These are phyloP conservation scores for Penicillium italicum DNA, from an alignment of 2,329 filamentous ascomycete species.

Conservation along the genomic window DNA sequence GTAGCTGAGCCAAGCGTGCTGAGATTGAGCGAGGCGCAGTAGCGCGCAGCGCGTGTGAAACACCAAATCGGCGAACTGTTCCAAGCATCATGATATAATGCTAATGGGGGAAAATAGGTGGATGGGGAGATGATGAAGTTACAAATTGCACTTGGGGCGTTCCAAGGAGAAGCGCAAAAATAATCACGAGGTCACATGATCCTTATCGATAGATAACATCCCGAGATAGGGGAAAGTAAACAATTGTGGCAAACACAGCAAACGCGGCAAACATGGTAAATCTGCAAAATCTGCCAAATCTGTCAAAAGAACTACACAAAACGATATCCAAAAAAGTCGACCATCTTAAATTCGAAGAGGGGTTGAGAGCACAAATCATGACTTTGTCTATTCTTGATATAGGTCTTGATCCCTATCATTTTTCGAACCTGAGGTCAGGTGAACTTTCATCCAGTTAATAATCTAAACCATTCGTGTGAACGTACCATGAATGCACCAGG, in stretches of 20 bases:
- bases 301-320: neutral
- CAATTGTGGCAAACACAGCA: slow-evolving; percentile 2
- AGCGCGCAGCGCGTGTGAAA: slow-evolving; percentile 36
- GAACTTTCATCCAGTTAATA: neutral
- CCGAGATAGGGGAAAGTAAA: slow-evolving; percentile 1
- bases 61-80: slow-evolving; percentile 39
- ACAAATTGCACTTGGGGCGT: slow-evolving; percentile 10
- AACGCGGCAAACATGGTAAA: too few species aligned
- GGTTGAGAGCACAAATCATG: neutral
- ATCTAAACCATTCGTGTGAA: neutral
- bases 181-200: slow-evolving; percentile 21
- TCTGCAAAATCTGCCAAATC: too few species aligned
- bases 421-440: neutral
- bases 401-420: neutral
- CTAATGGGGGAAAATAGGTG: slow-evolving; percentile 2
- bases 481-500: neutral
- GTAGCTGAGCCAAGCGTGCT: slow-evolving; percentile 26
- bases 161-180: slow-evolving; percentile 21
- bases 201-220: slow-evolving; percentile 20
- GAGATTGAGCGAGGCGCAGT: slow-evolving; percentile 31
- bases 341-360: neutral
- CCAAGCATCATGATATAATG: slow-evolving; percentile 34
- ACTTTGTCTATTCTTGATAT: neutral
- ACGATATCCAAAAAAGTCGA: too few species aligned
- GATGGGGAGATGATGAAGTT: slow-evolving; percentile 7